Evolutionary conservation across 495 filamentous ascomycete species (phyloP).

Genomic region (Hypomontagnella monticulosa): DNA sequence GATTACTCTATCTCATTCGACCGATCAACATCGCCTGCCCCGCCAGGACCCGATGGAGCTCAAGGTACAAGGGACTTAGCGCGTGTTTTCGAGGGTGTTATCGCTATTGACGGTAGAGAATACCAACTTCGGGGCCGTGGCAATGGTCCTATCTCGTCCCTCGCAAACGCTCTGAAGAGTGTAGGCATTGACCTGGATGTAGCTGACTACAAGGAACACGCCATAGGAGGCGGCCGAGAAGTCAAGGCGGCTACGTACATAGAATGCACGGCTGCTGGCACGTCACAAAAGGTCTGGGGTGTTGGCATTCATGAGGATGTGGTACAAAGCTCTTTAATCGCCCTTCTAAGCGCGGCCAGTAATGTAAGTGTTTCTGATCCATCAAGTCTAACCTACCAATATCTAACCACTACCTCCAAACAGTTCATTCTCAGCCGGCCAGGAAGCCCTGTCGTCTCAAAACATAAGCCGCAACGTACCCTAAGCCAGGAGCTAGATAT

Average conservation of each 20-base stretch:
- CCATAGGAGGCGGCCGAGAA: slow-evolving; percentile 79
- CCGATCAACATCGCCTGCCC: slow-evolving; percentile 78
- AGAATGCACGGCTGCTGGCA: slow-evolving; percentile 80
- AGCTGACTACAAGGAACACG: slow-evolving; percentile 95
- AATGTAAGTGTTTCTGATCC: slow-evolving; percentile 69
- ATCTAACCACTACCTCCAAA: slow-evolving; percentile 25
- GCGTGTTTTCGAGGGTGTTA: slow-evolving; percentile 86
- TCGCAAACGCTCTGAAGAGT: slow-evolving; percentile 81
- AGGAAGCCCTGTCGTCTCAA: slow-evolving; percentile 62
- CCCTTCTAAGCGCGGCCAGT: slow-evolving; percentile 85
- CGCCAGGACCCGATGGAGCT: slow-evolving; percentile 72
- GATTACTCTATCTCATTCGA: slow-evolving; percentile 94
- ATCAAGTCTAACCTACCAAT: background rate
- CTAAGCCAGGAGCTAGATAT: slow-evolving; percentile 52
- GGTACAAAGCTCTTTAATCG: slow-evolving; percentile 90
- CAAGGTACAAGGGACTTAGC: slow-evolving; percentile 79
- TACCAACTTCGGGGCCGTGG: slow-evolving; percentile 81
- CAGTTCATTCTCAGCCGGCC: slow-evolving; percentile 68
- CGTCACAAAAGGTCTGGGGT: slow-evolving; percentile 84
- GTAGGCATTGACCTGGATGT: slow-evolving; percentile 94
- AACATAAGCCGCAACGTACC: slow-evolving; percentile 48
- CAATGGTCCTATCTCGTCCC: slow-evolving; percentile 87
- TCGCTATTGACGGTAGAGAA: slow-evolving; percentile 84
- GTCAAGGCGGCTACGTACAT: slow-evolving; percentile 95
- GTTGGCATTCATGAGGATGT: slow-evolving; percentile 96